phyloP scores from a whole-genome alignment of 345 rosid species.

The Triadica sebifera region DNA sequence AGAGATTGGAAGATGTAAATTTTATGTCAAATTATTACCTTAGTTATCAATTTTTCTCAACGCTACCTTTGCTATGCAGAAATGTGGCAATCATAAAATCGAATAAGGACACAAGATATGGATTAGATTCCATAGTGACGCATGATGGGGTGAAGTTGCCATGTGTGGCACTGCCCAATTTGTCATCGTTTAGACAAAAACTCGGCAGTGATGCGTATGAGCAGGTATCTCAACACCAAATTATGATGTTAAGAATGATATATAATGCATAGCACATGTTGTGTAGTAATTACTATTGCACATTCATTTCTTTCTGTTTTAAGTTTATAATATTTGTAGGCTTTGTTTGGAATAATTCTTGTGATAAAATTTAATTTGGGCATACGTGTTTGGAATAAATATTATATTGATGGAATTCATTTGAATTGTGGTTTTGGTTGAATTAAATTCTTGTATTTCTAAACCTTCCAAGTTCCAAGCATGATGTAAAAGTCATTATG shows the following conservation, averaged over 20 bases:
- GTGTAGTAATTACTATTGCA: not conserved
- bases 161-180: constrained; percentile 57
- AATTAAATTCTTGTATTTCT: no score
- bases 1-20: not conserved
- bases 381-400: not conserved
- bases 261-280: no score
- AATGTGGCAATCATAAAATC: constrained; percentile 72
- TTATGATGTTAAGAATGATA: not conserved
- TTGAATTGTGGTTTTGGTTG: no score
- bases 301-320: no score
- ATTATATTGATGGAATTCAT: no score
- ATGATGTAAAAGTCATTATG: not conserved
- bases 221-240: constrained; percentile 38
- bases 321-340: not conserved
- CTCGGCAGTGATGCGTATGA: constrained; percentile 62
- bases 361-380: not conserved
- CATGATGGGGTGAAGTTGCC: constrained; percentile 83
- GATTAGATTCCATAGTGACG: constrained; percentile 63
- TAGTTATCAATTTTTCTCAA: not conserved
- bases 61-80: constrained; percentile 33
- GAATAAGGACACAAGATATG: constrained; percentile 72
- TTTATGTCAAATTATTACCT: not conserved
- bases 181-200: constrained; percentile 55
- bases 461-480: no score
- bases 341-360: not conserved